Evolutionary conservation across 2,329 filamentous ascomycete species (phyloP).

Genomic region (Lasiodiplodia sp.): DNA sequence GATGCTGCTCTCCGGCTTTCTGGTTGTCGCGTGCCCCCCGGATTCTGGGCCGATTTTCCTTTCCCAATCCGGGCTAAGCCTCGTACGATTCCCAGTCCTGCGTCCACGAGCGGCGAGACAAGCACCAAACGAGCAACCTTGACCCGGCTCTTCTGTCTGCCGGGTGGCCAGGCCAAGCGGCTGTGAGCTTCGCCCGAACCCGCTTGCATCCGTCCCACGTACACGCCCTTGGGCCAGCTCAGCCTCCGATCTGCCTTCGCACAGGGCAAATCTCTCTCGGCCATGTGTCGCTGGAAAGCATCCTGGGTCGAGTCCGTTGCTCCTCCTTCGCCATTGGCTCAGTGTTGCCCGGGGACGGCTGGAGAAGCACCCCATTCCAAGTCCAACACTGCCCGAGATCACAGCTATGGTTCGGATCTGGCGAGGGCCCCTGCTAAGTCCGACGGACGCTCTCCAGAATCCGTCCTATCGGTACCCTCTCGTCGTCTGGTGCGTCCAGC

Average conservation of each 20-base stretch:
- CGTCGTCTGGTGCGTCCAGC: neutral
- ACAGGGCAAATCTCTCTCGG: neutral
- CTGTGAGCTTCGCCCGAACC: neutral
- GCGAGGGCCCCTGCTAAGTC: neutral
- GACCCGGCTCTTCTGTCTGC: neutral
- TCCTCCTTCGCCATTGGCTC: neutral
- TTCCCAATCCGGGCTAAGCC: neutral
- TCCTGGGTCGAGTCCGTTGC: neutral
- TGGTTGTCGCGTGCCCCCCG: neutral
- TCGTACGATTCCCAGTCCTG: constrained; percentile 2
- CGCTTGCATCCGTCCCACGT: neutral
- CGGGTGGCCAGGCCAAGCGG: neutral
- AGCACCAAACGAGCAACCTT: neutral
- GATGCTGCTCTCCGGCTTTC: constrained; percentile 2
- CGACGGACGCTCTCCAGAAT: neutral
- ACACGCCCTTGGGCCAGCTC: neutral
- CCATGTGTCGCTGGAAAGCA: neutral
- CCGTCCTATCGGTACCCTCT: neutral
- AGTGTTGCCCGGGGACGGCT: neutral
- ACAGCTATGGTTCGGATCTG: neutral
- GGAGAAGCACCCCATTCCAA: neutral
- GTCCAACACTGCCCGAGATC: neutral
- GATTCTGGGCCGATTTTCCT: constrained; percentile 3
- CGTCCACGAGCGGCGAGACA: neutral
- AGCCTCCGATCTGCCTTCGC: neutral